Conservation (phyloP, 495 filamentous ascomycete genomes). For the Penicillium bialowiezense region DNA sequence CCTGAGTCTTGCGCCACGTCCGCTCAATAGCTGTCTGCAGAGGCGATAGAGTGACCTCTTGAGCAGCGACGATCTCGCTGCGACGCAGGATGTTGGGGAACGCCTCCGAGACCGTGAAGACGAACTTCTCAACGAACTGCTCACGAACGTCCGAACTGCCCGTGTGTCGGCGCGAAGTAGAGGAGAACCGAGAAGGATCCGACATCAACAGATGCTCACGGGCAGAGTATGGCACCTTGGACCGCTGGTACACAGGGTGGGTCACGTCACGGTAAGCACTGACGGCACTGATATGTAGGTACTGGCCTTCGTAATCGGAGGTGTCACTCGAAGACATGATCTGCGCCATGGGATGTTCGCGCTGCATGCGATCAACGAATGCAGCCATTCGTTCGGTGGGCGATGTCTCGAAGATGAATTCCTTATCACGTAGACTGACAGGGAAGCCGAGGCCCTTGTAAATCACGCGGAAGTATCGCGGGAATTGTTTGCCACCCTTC, state of each 20-base stretch:
- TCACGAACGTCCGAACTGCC: constrained; percentile 60
- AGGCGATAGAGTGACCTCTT: constrained; percentile 65
- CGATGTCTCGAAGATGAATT: constrained; percentile 86
- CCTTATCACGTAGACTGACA: constrained; percentile 74
- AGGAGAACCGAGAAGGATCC: constrained; percentile 68
- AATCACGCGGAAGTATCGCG: constrained; percentile 87
- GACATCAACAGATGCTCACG: constrained; percentile 80
- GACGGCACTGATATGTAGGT: constrained; percentile 77
- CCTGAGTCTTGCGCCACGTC: constrained; percentile 86
- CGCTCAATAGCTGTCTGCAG: constrained; percentile 87
- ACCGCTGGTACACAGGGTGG: constrained; percentile 85
- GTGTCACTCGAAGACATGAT: constrained; percentile 68
- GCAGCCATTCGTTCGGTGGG: constrained; percentile 70
- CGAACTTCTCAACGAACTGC: constrained; percentile 79
- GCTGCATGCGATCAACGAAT: constrained; percentile 91
- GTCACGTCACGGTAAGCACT: constrained; percentile 75
- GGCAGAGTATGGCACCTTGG: constrained; percentile 76
- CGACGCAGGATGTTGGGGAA: constrained; percentile 91
- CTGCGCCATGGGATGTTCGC: constrained; percentile 84
- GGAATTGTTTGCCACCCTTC: constrained; percentile 71
- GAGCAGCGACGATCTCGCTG: constrained; percentile 74
- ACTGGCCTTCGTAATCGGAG: constrained; percentile 90
- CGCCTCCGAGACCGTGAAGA: constrained; percentile 78
- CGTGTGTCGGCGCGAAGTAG: constrained; percentile 65
- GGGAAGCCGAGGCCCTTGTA: constrained; percentile 94